phyloP scores from a whole-genome alignment of 177 flowering plant genomes.

The Vitis hybrid region DNA sequence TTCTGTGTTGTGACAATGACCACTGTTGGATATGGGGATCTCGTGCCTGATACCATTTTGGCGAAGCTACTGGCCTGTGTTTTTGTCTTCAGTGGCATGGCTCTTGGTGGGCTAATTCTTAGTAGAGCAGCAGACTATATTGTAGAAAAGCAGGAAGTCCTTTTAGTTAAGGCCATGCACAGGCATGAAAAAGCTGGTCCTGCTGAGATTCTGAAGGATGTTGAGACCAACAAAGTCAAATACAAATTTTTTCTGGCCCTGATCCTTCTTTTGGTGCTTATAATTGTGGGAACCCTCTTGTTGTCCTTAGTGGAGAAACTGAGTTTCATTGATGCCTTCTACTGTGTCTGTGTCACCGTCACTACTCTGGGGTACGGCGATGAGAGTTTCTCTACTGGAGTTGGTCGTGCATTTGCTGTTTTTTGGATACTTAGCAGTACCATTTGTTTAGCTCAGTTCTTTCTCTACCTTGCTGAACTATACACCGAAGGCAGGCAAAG shows the following conservation, averaged over 20 bases:
- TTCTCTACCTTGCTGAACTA: slow-evolving; percentile 42
- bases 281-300: slow-evolving; percentile 31
- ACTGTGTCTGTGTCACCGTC: slow-evolving; percentile 52
- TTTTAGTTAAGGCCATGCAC: slow-evolving; percentile 38
- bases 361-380: slow-evolving; percentile 66
- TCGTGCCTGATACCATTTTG: slow-evolving; percentile 38
- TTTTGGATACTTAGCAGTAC: slow-evolving; percentile 52
- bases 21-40: slow-evolving; percentile 64
- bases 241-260: slow-evolving; percentile 26
- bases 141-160: slow-evolving; percentile 47
- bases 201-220: slow-evolving; percentile 32
- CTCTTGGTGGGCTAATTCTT: slow-evolving; percentile 40
- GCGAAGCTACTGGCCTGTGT: slow-evolving; percentile 47
- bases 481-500: slow-evolving; percentile 36
- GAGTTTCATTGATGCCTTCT: slow-evolving; percentile 37
- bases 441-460: slow-evolving; percentile 42
- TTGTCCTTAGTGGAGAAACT: slow-evolving; percentile 30
- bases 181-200: slow-evolving; percentile 19
- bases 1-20: slow-evolving; percentile 66
- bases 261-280: slow-evolving; percentile 25
- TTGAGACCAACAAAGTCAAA: slow-evolving; percentile 30
- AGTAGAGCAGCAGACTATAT: slow-evolving; percentile 53
- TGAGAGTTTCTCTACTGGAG: slow-evolving; percentile 43
- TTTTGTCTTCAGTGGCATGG: slow-evolving; percentile 57
- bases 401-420: slow-evolving; percentile 46